Evolutionary conservation across 352 stramenopile genomes (phyloP).

Genomic region (Phytophthora chlamydospora): DNA sequence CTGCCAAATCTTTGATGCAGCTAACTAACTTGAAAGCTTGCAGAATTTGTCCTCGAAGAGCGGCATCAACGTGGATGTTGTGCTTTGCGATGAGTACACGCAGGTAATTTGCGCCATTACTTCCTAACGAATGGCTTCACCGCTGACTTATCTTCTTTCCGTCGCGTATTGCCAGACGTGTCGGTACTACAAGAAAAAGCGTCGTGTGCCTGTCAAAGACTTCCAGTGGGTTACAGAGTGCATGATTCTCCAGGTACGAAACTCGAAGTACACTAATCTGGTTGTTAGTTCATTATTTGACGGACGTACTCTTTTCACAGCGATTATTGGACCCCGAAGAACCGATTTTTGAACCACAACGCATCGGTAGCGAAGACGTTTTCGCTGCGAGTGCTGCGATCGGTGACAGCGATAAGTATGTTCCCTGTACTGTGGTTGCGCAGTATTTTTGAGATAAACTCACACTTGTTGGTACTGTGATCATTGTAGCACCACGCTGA

Average conservation of each 20-base stretch:
- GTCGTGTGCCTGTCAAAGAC: conserved; percentile 53
- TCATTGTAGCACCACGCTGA: conserved; percentile 47
- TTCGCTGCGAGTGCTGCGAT: conserved; percentile 57
- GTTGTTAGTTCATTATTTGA: background rate
- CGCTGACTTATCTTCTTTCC: background rate
- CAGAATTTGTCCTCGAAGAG: conserved; percentile 58
- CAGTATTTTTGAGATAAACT: background rate
- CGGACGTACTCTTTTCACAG: conserved; percentile 32
- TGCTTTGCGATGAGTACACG: conserved; percentile 75
- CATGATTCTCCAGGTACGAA: conserved; percentile 74
- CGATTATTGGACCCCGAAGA: conserved; percentile 47
- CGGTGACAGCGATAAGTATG: conserved; percentile 63
- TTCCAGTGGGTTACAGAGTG: conserved; percentile 86
- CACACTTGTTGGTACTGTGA: background rate
- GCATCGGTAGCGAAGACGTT: conserved; percentile 39
- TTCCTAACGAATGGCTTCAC: background rate
- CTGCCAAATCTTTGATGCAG: background rate
- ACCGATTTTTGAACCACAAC: conserved; percentile 53
- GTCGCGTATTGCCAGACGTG: conserved; percentile 43
- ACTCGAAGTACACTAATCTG: background rate
- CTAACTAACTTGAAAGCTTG: background rate
- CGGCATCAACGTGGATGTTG: conserved; percentile 54
- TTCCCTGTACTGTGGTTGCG: background rate
- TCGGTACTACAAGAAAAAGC: conserved; percentile 51
- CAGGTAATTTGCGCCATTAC: conserved; percentile 41